phyloP scores from a whole-genome alignment of 2,329 filamentous ascomycete genomes.

The Trichoderma brevicompactum region DNA sequence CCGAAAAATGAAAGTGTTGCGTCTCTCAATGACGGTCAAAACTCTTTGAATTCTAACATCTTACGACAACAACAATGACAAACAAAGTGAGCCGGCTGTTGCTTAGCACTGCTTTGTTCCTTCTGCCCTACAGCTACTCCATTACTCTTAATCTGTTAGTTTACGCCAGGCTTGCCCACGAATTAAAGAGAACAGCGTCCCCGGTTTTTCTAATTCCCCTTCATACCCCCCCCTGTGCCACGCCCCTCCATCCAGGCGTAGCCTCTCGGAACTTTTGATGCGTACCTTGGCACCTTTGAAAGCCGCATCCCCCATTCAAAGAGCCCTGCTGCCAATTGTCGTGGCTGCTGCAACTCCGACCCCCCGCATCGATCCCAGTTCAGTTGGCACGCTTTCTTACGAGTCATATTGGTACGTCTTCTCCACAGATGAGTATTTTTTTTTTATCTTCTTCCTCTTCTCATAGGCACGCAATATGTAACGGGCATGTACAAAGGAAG shows the following conservation, averaged over 20 bases:
- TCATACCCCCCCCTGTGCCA: neutral
- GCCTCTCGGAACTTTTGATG: slow-evolving; percentile 33
- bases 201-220: too few species aligned
- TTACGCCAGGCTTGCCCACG: too few species aligned
- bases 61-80: too few species aligned
- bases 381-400: neutral
- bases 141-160: neutral
- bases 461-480: neutral
- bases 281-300: slow-evolving; percentile 32
- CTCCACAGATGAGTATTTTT: slow-evolving; percentile 12
- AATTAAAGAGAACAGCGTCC: too few species aligned
- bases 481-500: neutral
- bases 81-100: too few species aligned
- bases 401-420: slow-evolving; percentile 10
- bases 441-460: too few species aligned
- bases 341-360: slow-evolving; percentile 12
- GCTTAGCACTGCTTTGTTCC: neutral
- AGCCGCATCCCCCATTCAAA: slow-evolving; percentile 23
- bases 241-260: slow-evolving; percentile 1
- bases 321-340: slow-evolving; percentile 3
- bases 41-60: too few species aligned
- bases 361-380: slow-evolving; percentile 10
- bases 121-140: neutral
- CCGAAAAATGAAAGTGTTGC: neutral
- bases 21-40: too few species aligned